Percentiles rank a stretch among this genome's conserved stretches.
These are phyloP conservation scores for Astragalus glycyphyllos DNA, from an alignment of 306 rosid species.

Conservation along the genomic window DNA sequence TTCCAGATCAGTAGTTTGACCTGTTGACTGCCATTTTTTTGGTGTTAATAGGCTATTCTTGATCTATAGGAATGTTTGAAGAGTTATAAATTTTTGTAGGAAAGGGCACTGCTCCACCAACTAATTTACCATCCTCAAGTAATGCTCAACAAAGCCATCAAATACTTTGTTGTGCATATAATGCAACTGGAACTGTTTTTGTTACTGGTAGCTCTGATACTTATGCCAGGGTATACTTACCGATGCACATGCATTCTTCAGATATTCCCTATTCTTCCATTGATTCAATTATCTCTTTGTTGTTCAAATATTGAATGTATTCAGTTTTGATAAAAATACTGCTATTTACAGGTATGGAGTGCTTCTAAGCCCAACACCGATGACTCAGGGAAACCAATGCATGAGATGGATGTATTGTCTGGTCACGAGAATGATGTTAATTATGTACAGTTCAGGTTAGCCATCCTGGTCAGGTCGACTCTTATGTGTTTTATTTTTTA, in stretches of 20 bases:
- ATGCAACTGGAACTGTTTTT: conserved; percentile 89
- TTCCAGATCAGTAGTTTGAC: conserved; percentile 43
- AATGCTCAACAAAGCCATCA: conserved; percentile 67
- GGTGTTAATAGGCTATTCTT: conserved; percentile 31
- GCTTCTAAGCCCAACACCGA: conserved; percentile 65
- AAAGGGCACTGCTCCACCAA: conserved; percentile 62
- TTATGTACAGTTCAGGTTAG: conserved; percentile 92
- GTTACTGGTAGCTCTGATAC: conserved; percentile 96
- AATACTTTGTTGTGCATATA: conserved; percentile 89
- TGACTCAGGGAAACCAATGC: conserved; percentile 67
- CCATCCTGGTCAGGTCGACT: conserved; percentile 32
- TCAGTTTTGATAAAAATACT: conserved; percentile 40
- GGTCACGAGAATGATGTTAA: conserved; percentile 95
- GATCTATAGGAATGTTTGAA: conserved; percentile 39
- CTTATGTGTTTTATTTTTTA: conserved; percentile 26
- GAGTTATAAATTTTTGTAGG: conserved; percentile 59
- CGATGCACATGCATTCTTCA: conserved; percentile 22
- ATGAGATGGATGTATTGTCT: conserved; percentile 82
- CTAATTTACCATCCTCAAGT: conserved; percentile 65
- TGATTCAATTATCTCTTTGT: conserved; percentile 33
- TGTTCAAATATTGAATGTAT: conserved; percentile 43
- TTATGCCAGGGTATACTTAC: conserved; percentile 73
- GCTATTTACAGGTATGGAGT: conserved; percentile 81
- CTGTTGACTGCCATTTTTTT: conserved; percentile 37
- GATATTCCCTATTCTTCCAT: conserved; percentile 42